phyloP scores from a whole-genome alignment of 352 stramenopile genomes.

The Elongisporangium anandrum region DNA sequence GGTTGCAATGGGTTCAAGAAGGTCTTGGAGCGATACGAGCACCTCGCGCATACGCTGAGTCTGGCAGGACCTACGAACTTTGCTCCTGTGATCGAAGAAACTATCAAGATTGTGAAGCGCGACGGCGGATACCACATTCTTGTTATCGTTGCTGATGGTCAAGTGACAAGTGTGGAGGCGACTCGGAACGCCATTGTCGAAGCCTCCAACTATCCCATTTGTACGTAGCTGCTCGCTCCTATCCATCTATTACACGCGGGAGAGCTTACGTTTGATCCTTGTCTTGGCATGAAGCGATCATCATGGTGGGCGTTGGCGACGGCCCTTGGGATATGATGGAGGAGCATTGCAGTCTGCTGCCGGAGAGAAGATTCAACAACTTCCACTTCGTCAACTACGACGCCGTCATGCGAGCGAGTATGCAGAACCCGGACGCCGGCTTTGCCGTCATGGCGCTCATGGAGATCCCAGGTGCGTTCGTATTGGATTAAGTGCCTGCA shows the following conservation, averaged over 20 bases:
- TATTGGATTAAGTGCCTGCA: neutral
- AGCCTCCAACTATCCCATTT: conserved; percentile 61
- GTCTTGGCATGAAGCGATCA: conserved; percentile 14
- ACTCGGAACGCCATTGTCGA: conserved; percentile 58
- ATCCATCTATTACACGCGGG: neutral
- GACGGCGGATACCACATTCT: conserved; percentile 73
- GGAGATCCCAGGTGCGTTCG: conserved; percentile 31
- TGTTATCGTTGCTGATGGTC: conserved; percentile 62
- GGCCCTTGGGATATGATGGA: conserved; percentile 25
- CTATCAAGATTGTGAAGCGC: conserved; percentile 36
- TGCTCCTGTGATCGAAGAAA: conserved; percentile 56
- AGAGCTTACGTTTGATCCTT: neutral
- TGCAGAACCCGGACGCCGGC: conserved; percentile 32
- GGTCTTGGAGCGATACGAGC: conserved; percentile 56
- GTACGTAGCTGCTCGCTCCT: conserved; percentile 16
- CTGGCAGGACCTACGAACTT: conserved; percentile 68
- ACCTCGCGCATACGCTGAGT: conserved; percentile 45
- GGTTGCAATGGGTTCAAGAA: conserved; percentile 56
- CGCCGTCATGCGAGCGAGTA: neutral
- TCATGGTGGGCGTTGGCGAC: conserved; percentile 50
- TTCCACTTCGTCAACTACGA: neutral
- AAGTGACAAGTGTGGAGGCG: conserved; percentile 48
- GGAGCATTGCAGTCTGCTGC: neutral
- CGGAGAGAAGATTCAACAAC: neutral
- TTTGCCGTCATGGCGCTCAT: conserved; percentile 42